These are phyloP conservation scores for Trichoderma gracile DNA, from an alignment of 2,329 filamentous ascomycete species.

Conservation along the genomic window DNA sequence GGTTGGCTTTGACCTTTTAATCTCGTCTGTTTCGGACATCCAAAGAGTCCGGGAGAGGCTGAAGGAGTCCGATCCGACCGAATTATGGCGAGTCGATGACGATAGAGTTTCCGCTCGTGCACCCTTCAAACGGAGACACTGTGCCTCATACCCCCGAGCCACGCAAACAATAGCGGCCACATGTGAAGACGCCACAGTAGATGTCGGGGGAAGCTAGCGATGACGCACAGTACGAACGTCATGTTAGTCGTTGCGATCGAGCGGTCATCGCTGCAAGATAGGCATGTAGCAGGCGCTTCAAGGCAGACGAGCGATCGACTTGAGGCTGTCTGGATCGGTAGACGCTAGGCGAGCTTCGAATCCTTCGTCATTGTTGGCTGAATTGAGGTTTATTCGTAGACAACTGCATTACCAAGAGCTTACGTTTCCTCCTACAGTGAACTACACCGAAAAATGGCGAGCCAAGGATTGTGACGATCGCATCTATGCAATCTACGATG, in stretches of 20 bases:
- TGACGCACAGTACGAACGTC: background rate
- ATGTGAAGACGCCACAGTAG: background rate
- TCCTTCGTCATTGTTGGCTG: background rate
- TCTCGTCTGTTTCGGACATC: slow-evolving; percentile 6
- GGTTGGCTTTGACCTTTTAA: background rate
- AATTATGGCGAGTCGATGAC: slow-evolving; percentile 19
- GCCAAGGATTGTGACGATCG: background rate
- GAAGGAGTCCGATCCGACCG: slow-evolving; percentile 17
- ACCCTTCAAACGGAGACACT: slow-evolving; percentile 15
- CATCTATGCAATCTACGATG: background rate
- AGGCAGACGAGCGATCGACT: background rate
- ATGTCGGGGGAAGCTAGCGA: background rate
- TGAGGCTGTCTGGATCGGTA: too few relatives aligned
- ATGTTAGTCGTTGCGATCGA: background rate
- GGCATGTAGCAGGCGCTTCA: too few relatives aligned
- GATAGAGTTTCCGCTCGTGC: slow-evolving; percentile 17
- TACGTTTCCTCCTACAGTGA: too few relatives aligned
- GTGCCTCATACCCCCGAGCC: background rate
- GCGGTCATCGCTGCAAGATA: background rate
- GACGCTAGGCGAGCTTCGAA: background rate
- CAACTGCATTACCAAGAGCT: background rate
- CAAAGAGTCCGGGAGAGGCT: slow-evolving; percentile 6
- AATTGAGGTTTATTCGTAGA: background rate
- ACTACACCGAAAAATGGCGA: background rate
- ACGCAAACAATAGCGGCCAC: background rate